Evolutionary conservation across 73 alveolate species (phyloP), one percentile per base, ranked within the genome.

Genomic region (Paramecium biaurelia): DNA sequence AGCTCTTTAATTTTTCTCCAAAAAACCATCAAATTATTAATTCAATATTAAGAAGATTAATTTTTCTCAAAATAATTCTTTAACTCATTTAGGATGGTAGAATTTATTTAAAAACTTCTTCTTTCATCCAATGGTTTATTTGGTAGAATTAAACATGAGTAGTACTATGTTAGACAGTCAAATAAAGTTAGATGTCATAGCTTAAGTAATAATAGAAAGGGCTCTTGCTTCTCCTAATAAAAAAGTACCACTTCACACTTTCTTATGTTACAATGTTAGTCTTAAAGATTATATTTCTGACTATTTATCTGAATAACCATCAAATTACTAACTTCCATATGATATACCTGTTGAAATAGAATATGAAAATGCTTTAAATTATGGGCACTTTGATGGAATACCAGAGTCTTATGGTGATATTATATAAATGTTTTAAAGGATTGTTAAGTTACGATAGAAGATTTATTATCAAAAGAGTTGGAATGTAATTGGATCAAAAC

Each of bases 111-210:
- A 34, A 79, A 45, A 41, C 42, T 43, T 79, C 47, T 79, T 79
- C 43, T 79, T 79, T 42, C 90, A 79, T 79, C 90, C 90, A 18
- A 79, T 26, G 24, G 74, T 79, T 1, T 32, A 79, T 21, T 79
- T 79, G 72, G 90, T 23, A 34, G 90, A 79, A 34, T 34, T 79
- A n/a, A 43, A 79, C 7, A 30, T 79, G 74, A 43, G 12, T 47
- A 79, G 90, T 79, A 43, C 76, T 0, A 79, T 79, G 90, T 47
- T 79, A 23, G 90, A 79, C 28, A 24, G 56, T 14, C 21, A 23
- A 43, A 43, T 24, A 18, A 79, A 79, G 18, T 4, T 79, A 30
- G 70, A 79, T 21, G 90, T 42, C 2, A 47, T 79, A 11, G 56
- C 45, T 0, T 0, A 79, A 9, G 90, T 42, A 18, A 45, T 79